Percentiles rank a stretch among this genome's conserved stretches.
Conservation (phyloP, 2,329 filamentous ascomycete species). For the Lecanicillium sp. region DNA sequence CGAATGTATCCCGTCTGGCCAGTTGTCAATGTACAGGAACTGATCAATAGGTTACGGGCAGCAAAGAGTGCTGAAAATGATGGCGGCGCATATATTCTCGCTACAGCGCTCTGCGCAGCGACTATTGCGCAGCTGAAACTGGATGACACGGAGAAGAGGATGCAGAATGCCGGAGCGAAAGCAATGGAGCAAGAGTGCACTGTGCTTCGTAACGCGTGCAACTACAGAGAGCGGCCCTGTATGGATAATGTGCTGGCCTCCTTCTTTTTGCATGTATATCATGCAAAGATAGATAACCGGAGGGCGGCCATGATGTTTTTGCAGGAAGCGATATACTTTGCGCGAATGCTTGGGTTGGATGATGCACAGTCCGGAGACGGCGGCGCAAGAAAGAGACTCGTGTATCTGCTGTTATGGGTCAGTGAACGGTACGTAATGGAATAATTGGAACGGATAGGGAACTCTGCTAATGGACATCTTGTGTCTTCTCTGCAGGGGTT, state of each 20-base stretch:
- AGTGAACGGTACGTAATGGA: slow-evolving; percentile 1
- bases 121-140: slow-evolving; percentile 1
- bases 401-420: not conserved
- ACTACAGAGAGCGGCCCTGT: not conserved
- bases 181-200: not conserved
- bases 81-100: not conserved
- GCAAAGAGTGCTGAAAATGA: not conserved
- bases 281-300: not conserved
- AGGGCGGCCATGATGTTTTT: not conserved
- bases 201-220: not conserved
- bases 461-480: not conserved
- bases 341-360: not conserved
- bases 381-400: not conserved
- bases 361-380: not conserved
- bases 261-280: not conserved
- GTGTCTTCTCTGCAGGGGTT: not conserved
- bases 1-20: slow-evolving; percentile 1
- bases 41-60: not conserved
- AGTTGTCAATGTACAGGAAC: not conserved
- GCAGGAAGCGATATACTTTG: slow-evolving; percentile 1
- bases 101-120: not conserved
- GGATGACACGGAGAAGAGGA: not conserved
- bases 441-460: not conserved
- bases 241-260: not conserved
- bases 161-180: not conserved